phyloP scores from a whole-genome alignment of 305 asterid genomes.

The Fraxinus platypoda region DNA sequence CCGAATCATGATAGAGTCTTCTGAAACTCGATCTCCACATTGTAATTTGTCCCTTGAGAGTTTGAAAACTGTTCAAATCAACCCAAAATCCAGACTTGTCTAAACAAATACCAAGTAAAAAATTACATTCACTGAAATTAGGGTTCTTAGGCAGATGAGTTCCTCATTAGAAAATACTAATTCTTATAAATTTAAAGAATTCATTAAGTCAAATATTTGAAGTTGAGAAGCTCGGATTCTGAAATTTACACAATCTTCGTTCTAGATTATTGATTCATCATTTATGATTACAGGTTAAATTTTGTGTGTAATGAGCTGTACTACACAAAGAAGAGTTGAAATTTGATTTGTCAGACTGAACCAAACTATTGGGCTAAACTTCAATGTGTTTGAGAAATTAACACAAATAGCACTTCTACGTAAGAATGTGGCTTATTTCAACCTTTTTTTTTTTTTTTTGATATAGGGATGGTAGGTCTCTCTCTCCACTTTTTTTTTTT shows the following conservation, averaged over 20 bases:
- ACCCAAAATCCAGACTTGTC: neutral
- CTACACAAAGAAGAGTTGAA: neutral
- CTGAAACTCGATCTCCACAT: slow-evolving; percentile 92
- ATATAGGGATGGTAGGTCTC: neutral
- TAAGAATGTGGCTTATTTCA: neutral
- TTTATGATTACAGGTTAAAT: neutral
- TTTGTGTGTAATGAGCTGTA: neutral
- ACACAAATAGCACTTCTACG: neutral
- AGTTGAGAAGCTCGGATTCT: neutral
- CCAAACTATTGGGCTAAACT: neutral
- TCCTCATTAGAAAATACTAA: neutral
- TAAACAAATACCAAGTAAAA: neutral
- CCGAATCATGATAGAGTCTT: slow-evolving; percentile 77
- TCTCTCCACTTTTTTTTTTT: no score
- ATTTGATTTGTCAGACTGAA: neutral
- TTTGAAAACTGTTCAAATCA: neutral
- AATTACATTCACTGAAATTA: neutral
- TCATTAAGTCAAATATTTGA: neutral
- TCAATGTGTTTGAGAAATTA: neutral
- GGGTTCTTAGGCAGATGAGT: neutral
- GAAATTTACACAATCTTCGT: neutral
- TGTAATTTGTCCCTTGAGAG: neutral
- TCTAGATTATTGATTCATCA: neutral
- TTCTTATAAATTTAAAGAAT: neutral
- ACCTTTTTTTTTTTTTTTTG: neutral